These are phyloP conservation scores for Puccinia sorghi DNA, from an alignment of 1,284 basidiomycete species.

Conservation along the genomic window DNA sequence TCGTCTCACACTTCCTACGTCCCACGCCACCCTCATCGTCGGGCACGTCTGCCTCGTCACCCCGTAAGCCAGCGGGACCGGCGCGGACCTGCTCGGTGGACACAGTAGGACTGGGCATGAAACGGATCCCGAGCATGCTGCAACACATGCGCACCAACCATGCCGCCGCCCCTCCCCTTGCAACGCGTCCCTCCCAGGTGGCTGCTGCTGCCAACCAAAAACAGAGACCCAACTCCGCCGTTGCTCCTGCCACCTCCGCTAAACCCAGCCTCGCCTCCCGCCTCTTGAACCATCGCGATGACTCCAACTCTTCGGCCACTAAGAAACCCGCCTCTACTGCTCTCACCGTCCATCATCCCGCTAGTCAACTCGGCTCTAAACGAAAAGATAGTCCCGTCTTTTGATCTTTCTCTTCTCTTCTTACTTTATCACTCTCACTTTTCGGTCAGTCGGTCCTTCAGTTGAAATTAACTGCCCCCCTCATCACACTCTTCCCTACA, in stretches of 20 bases:
- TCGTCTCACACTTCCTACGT: slow-evolving; percentile 23
- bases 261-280: slow-evolving; percentile 15
- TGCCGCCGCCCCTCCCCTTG: slow-evolving; percentile 14
- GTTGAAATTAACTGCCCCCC: neutral
- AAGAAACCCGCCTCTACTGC: slow-evolving; percentile 3
- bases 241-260: neutral
- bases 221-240: neutral
- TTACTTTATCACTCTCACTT: neutral
- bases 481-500: neutral
- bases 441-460: neutral
- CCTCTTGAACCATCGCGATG: slow-evolving; percentile 20
- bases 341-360: neutral
- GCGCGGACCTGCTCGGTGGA: slow-evolving; percentile 28
- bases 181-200: slow-evolving; percentile 17
- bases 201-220: neutral
- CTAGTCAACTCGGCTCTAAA: slow-evolving; percentile 13
- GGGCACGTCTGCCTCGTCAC: slow-evolving; percentile 37
- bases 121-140: slow-evolving; percentile 28
- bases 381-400: slow-evolving; percentile 30
- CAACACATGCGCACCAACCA: slow-evolving; percentile 33
- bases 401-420: neutral
- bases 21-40: slow-evolving; percentile 44
- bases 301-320: neutral
- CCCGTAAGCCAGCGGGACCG: slow-evolving; percentile 54
- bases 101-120: slow-evolving; percentile 7